phyloP scores from a whole-genome alignment of 371 early-diverging fungal species.

The Blakeslea trispora region DNA sequence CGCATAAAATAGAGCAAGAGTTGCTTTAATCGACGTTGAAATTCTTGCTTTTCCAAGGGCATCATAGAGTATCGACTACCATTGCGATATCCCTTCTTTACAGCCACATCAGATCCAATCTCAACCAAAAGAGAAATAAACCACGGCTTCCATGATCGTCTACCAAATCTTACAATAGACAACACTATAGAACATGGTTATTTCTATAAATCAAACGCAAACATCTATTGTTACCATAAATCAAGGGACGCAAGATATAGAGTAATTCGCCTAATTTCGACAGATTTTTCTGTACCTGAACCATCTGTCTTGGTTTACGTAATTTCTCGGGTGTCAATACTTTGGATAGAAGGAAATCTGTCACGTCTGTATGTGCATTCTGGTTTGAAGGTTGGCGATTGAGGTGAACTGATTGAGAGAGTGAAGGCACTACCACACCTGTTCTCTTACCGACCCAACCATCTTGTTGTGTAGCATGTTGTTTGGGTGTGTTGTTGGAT shows the following conservation, averaged over 20 bases:
- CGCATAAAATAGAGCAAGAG: conserved; percentile 83
- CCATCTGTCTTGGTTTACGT: conserved; percentile 68
- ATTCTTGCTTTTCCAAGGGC: conserved; percentile 79
- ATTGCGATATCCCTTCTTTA: conserved; percentile 35
- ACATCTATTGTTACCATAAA: conserved; percentile 60
- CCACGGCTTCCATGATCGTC: conserved; percentile 86
- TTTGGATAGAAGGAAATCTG: conserved; percentile 65
- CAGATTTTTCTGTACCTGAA: conserved; percentile 57
- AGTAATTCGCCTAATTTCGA: conserved; percentile 75
- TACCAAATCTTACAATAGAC: conserved; percentile 74
- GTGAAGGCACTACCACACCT: conserved; percentile 37
- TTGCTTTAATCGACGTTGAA: conserved; percentile 65
- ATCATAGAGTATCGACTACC: conserved; percentile 46
- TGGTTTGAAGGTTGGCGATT: conserved; percentile 15
- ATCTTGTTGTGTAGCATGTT: conserved; percentile 1
- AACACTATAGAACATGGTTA: conserved; percentile 52
- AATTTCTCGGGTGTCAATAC: conserved; percentile 65
- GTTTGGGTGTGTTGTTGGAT: not conserved
- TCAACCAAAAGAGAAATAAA: conserved; percentile 78
- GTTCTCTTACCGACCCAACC: conserved; percentile 50
- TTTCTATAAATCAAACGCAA: not conserved
- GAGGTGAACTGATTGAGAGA: conserved; percentile 32
- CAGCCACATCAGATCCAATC: conserved; percentile 48
- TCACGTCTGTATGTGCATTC: conserved; percentile 50
- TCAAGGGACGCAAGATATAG: conserved; percentile 82